phyloP scores from a whole-genome alignment of 2,329 filamentous ascomycete genomes.

The Dryadomyces sulphureus region DNA sequence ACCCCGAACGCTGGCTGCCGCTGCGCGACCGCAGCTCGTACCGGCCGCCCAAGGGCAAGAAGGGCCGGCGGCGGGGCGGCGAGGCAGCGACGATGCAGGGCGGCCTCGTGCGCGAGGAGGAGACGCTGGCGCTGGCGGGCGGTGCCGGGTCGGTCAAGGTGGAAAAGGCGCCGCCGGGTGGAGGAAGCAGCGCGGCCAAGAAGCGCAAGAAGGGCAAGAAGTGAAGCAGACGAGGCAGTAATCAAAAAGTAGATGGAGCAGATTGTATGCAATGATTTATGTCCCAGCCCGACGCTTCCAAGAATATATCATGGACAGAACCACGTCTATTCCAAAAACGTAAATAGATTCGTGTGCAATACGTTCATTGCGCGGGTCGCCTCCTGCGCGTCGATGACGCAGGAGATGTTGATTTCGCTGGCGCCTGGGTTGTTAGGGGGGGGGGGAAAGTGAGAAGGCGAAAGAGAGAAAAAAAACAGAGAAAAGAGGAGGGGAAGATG shows the following conservation, averaged over 20 bases:
- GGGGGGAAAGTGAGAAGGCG: background rate
- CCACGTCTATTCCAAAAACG: conserved; percentile 63
- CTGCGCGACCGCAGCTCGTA: conserved; percentile 80
- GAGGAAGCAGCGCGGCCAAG: conserved; percentile 15
- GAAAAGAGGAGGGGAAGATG: too few relatives aligned
- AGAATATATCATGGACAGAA: background rate
- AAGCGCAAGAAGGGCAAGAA: conserved; percentile 30
- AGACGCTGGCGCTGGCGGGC: conserved; percentile 47
- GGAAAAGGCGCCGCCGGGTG: conserved; percentile 32
- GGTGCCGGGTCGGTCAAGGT: conserved; percentile 49
- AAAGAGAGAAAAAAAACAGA: conserved; percentile 11
- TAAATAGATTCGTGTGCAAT: conserved; percentile 91
- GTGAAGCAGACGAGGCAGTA: background rate
- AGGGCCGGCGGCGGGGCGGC: conserved; percentile 53
- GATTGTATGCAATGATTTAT: too few relatives aligned
- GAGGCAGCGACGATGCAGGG: conserved; percentile 74
- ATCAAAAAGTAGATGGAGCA: background rate
- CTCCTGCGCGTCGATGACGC: conserved; percentile 84
- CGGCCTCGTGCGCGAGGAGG: conserved; percentile 62
- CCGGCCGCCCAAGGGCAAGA: conserved; percentile 78
- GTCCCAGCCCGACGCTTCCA: background rate
- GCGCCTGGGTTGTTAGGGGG: conserved; percentile 43
- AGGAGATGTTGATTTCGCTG: conserved; percentile 98
- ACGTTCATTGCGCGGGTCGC: conserved; percentile 91
- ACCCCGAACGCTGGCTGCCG: conserved; percentile 88